phyloP scores from a whole-genome alignment of 2,329 filamentous ascomycete species.

The Monosporascus sp. region DNA sequence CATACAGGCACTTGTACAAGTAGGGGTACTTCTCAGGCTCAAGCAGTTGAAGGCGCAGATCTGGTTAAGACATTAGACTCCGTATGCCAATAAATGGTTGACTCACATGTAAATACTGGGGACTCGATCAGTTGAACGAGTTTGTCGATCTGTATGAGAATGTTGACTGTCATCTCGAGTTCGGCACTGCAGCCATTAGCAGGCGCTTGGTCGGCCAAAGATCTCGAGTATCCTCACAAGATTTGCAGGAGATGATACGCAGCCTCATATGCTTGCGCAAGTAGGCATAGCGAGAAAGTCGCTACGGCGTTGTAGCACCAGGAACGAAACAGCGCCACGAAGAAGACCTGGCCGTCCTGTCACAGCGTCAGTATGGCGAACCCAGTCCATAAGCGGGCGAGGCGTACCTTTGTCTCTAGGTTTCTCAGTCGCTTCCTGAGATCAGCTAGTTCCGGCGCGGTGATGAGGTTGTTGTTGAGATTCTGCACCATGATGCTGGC shows the following conservation, averaged over 20 bases:
- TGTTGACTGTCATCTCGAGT: conserved; percentile 97
- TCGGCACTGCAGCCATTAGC: conserved; percentile 62
- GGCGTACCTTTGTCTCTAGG: conserved; percentile 69
- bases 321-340: conserved; percentile 87
- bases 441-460: conserved; percentile 87
- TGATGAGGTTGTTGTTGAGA: conserved; percentile 97
- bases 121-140: conserved; percentile 94
- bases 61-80: conserved; percentile 38
- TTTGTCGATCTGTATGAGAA: conserved; percentile 98
- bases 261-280: conserved; percentile 96
- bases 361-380: conserved; percentile 4
- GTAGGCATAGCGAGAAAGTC: conserved; percentile 89
- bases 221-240: conserved; percentile 53
- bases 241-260: conserved; percentile 94
- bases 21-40: conserved; percentile 94
- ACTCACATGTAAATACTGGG: conserved; percentile 90
- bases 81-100: neutral
- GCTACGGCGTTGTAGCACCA: conserved; percentile 99
- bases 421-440: conserved; percentile 86
- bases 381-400: neutral
- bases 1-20: conserved; percentile 96
- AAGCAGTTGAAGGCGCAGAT: conserved; percentile 87
- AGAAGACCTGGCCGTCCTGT: conserved; percentile 89
- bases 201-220: neutral
- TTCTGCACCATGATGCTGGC: conserved; percentile 99